Evolutionary conservation across 805 yeast species (phyloP).

Genomic region (Sporopachydermia lactativora): DNA sequence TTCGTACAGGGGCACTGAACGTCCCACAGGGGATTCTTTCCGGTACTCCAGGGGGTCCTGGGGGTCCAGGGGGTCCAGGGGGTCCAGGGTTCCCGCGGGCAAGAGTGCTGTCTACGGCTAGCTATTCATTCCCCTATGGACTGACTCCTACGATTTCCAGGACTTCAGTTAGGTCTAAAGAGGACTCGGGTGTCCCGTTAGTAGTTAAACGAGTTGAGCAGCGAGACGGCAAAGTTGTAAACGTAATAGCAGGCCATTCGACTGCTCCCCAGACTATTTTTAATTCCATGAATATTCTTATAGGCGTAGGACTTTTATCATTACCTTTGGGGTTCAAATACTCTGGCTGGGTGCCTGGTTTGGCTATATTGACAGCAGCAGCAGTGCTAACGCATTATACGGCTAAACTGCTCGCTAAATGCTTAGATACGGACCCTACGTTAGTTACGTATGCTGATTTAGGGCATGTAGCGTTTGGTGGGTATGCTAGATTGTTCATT

Average conservation of each 20-base stretch:
- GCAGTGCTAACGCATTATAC: slow-evolving; percentile 64
- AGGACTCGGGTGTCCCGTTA: slow-evolving; percentile 28
- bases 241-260: slow-evolving; percentile 70
- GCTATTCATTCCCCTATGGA: background rate
- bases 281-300: slow-evolving; percentile 50
- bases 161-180: slow-evolving; percentile 2
- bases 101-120: background rate
- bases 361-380: slow-evolving; percentile 40
- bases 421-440: slow-evolving; percentile 71
- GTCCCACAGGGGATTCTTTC: no score
- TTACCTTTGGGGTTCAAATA: slow-evolving; percentile 49
- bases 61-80: background rate
- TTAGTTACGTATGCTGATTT: slow-evolving; percentile 80
- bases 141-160: background rate
- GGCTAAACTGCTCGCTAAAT: slow-evolving; percentile 56
- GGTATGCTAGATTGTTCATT: slow-evolving; percentile 57
- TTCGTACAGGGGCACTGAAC: no score
- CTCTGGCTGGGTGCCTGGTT: slow-evolving; percentile 56
- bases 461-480: slow-evolving; percentile 76
- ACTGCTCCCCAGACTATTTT: slow-evolving; percentile 59
- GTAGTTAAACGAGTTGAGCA: slow-evolving; percentile 53
- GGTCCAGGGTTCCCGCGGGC: background rate
- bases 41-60: background rate
- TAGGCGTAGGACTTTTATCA: slow-evolving; percentile 57
- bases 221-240: slow-evolving; percentile 51